Evolutionary conservation across 352 stramenopile species (phyloP).

Genomic region (Halophytophthora batemanensis): DNA sequence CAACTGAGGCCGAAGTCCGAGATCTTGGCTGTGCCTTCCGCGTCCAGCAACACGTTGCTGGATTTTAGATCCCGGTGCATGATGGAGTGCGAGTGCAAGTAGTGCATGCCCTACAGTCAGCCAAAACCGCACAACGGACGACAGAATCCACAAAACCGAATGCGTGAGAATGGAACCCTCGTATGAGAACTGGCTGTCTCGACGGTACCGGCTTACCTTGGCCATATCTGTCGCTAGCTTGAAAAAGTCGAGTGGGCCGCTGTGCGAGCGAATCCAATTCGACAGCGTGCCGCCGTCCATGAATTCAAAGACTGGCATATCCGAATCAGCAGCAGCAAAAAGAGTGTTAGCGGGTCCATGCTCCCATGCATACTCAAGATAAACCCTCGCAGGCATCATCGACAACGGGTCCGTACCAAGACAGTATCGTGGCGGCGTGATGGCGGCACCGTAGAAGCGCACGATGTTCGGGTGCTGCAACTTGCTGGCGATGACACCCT

Average conservation of each 20-base stretch:
- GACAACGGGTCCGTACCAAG: constrained; percentile 5
- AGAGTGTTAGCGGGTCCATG: neutral
- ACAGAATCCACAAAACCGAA: neutral
- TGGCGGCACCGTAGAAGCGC: constrained; percentile 36
- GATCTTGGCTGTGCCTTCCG: constrained; percentile 43
- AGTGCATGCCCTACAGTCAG: constrained; percentile 58
- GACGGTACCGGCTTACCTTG: constrained; percentile 11
- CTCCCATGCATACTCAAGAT: too few relatives aligned
- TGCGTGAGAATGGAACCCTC: neutral
- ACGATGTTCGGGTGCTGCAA: constrained; percentile 45
- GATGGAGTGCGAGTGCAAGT: constrained; percentile 78
- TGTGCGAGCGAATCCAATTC: constrained; percentile 33
- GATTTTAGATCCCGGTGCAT: constrained; percentile 90
- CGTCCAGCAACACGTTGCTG: constrained; percentile 73
- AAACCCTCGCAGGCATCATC: too few relatives aligned
- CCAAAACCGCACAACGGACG: constrained; percentile 13
- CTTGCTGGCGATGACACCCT: constrained; percentile 43
- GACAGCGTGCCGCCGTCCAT: constrained; percentile 42
- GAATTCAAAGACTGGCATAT: constrained; percentile 32
- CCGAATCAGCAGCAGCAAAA: neutral
- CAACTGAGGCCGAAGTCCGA: constrained; percentile 55
- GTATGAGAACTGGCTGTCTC: too few relatives aligned
- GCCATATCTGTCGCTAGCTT: constrained; percentile 38
- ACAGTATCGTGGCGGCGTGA: constrained; percentile 37
- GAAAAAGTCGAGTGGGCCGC: constrained; percentile 38